phyloP scores from a whole-genome alignment of 2,329 filamentous ascomycete genomes.

The Seiridium unicorne region DNA sequence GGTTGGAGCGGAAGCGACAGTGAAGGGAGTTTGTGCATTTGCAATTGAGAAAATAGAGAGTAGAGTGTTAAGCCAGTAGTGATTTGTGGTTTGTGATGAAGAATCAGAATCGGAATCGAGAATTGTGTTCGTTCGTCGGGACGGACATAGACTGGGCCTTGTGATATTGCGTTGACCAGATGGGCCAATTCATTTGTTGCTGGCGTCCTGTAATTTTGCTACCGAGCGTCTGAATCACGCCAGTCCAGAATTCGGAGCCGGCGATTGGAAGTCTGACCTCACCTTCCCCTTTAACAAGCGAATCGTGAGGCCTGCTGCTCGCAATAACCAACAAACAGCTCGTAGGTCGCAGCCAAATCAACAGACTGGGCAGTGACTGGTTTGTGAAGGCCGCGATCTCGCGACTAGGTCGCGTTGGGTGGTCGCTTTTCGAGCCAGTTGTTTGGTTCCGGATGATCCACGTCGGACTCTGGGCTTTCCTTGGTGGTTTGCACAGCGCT shows the following conservation, averaged over 20 bases:
- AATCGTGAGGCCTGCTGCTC: not conserved
- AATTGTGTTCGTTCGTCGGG: not conserved
- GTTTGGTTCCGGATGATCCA: not conserved
- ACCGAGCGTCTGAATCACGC: not conserved
- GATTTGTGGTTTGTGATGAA: not conserved
- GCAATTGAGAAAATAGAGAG: not conserved
- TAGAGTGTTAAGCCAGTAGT: not conserved
- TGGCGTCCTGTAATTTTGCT: slow-evolving; percentile 5
- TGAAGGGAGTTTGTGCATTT: not conserved
- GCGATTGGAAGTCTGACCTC: not conserved
- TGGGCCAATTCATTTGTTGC: slow-evolving; percentile 6
- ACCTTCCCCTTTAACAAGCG: not conserved
- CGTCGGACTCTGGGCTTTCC: not conserved
- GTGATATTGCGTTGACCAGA: not conserved
- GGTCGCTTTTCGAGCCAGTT: not conserved
- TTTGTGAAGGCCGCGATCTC: not conserved
- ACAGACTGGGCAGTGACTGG: not conserved
- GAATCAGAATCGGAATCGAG: not conserved
- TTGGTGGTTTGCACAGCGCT: not conserved
- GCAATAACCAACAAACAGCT: not conserved
- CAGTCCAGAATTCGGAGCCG: not conserved
- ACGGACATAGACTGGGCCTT: not conserved
- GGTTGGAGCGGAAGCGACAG: not conserved
- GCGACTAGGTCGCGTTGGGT: slow-evolving; percentile 3
- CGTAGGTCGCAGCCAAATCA: not conserved